Evolutionary conservation across 805 yeast genomes (phyloP), one percentile per base, ranked within the genome.

Genomic region (Lachancea fermentati): DNA sequence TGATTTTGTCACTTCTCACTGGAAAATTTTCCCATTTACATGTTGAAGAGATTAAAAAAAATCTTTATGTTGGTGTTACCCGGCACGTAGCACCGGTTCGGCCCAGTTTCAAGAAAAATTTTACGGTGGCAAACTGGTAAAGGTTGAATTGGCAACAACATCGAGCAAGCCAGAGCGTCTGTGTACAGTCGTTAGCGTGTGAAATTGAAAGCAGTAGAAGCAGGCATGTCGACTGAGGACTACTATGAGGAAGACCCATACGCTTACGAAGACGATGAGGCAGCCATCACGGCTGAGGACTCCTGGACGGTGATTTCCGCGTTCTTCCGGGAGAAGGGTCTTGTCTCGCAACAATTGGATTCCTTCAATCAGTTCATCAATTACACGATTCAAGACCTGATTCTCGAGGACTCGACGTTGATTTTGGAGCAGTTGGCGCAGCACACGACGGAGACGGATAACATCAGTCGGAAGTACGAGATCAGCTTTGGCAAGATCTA

Each of bases 261-360:
- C 63, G 78, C 76, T 42, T 80, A 79, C 60, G 89, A 82, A 52
- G 81, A 74, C 48, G 85, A 76, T 47, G 72, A 67, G 38, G 76
- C 75, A 45, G 76, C 81, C 57, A 86, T 93, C 68, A 88, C 97
- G 24, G 85, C 96, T 19, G 98, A 93, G 69, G 98, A 93, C 72
- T 93, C 98, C 67, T 93, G 99, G 99, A 82, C 95, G 24, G 97
- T 93, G 47, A 93, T 93, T 51, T 84, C 96, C 19, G 78, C 97
- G 13, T 93, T 93, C 66, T 93, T 93, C 73, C 87, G 84, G 67
- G 94, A 89, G 59, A 91, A 89, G 61, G 98, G 98, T 45, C 75
- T 93, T 51, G 99, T 93, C 19, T 88, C 97, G 17, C 98, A 93
- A 68, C 99, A 93, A 72, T 73, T 93, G 58, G 98, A 93, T 60